phyloP scores from a whole-genome alignment of 441 rosid species.

The Brassica balearica region DNA sequence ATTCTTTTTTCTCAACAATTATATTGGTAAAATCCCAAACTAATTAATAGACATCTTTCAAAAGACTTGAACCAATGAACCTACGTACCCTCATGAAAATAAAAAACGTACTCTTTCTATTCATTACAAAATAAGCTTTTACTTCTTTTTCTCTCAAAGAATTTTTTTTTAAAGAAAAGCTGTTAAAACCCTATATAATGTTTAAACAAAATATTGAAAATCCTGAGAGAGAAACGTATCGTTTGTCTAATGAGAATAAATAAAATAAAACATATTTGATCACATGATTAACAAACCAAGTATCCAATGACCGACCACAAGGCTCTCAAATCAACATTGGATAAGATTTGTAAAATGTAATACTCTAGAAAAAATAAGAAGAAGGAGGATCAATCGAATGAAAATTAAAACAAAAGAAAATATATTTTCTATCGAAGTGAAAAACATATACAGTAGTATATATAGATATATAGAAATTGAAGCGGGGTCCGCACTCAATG shows the following conservation, averaged over 20 bases:
- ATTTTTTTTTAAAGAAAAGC: background rate
- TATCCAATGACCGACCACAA: slow-evolving; percentile 21
- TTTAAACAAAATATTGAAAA: background rate
- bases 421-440: background rate
- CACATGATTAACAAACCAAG: background rate
- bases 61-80: too few species aligned
- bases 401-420: background rate
- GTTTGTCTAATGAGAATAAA: background rate
- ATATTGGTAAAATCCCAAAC: too few species aligned
- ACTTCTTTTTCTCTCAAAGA: too few species aligned
- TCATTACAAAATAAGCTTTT: background rate
- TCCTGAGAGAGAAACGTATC: background rate
- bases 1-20: too few species aligned
- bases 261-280: background rate
- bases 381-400: slow-evolving; percentile 9
- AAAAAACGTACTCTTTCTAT: background rate
- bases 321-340: slow-evolving; percentile 10
- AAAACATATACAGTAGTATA: background rate
- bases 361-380: background rate
- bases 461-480: slow-evolving; percentile 25
- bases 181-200: background rate
- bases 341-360: slow-evolving; percentile 31
- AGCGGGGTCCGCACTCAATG: slow-evolving; percentile 42
- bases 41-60: too few species aligned
- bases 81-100: too few species aligned